Evolutionary conservation across 345 rosid species (phyloP).

Genomic region (Gossypium bickii): DNA sequence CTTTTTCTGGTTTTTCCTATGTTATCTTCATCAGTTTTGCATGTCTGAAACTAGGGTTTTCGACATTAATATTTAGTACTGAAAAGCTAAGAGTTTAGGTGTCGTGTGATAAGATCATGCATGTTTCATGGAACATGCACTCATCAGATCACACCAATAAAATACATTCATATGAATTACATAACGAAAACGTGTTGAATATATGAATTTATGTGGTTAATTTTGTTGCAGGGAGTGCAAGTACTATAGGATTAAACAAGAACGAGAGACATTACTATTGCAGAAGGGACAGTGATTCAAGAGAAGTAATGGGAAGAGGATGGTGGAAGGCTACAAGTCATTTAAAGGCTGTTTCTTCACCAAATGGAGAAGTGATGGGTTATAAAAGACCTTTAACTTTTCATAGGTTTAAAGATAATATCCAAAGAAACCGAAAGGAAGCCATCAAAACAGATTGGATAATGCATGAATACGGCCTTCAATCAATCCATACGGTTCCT

Average conservation of each 20-base stretch:
- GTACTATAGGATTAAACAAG: background rate
- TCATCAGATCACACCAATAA: background rate
- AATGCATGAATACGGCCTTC: constrained; percentile 17
- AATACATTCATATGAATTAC: background rate
- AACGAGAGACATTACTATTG: constrained; percentile 27
- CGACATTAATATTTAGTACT: background rate
- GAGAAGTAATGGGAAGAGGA: constrained; percentile 36
- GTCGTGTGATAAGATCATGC: background rate
- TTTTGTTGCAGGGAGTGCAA: constrained; percentile 16
- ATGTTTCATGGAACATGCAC: constrained; percentile 6
- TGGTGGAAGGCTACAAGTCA: constrained; percentile 55
- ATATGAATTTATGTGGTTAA: background rate
- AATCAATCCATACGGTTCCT: background rate
- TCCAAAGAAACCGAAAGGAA: constrained; percentile 17
- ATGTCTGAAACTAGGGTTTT: background rate
- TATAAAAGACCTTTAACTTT: constrained; percentile 29
- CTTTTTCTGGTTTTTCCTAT: background rate
- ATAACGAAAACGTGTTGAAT: too few species aligned
- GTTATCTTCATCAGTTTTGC: background rate
- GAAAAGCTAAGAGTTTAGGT: background rate
- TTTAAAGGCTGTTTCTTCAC: constrained; percentile 26
- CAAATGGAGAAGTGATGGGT: constrained; percentile 21
- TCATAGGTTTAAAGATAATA: constrained; percentile 24
- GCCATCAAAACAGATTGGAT: constrained; percentile 28
- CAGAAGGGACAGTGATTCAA: constrained; percentile 26